Evolutionary conservation across 2,329 filamentous ascomycete genomes (phyloP), one percentile per base, ranked within the genome.

Genomic region (Emergomyces orientalis): DNA sequence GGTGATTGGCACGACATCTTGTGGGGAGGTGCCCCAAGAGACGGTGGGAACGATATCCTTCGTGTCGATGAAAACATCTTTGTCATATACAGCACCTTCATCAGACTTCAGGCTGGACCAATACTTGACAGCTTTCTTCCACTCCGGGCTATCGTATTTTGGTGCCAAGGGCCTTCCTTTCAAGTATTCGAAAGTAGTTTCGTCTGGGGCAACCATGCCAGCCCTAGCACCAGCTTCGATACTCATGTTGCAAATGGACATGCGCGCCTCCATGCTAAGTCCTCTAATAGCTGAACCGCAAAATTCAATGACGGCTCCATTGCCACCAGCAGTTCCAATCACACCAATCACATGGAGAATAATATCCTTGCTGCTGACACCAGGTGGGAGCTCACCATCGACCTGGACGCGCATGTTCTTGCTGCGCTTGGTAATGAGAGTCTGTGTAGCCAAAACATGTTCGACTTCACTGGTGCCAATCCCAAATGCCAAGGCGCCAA

Each of bases 211-310:
- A 64, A 99, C 88, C 91, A 99, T 96, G 68, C 94, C 94, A 65
- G 93, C 93, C 78, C 94, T 85, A 57, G 94, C 94, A 77, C 94
- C 94, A 69, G 84, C 94, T 81, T 99, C 94, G 69, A 97, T 97
- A 17, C 92, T 91, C 94, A 97, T 97, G 81, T 99, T 99, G 82
- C 94, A 97, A 75, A 99, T 96, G 66, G 92, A 97, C 94, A 99
- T 97, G 69, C 94, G 87, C 52, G 93, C 94, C 78, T 97, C 94
- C 85, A 99, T 96, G 77, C 90, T 96, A 70, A 97, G 82, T 65
- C 78, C 80, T 69, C 91, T 87, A 74, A 99, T 97, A 65, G 94
- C 90, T 60, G 92, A 96, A 64, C 94, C 94, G 73, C 91, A 96
- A 81, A 93, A 99, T 80, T 99, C 94, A 71, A 99, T 97, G 67